A percentile compares a stretch with the other conserved stretches of the same genome.
Conservation (phyloP, 2,329 filamentous ascomycete species). For the Niveomyces coronatus region DNA sequence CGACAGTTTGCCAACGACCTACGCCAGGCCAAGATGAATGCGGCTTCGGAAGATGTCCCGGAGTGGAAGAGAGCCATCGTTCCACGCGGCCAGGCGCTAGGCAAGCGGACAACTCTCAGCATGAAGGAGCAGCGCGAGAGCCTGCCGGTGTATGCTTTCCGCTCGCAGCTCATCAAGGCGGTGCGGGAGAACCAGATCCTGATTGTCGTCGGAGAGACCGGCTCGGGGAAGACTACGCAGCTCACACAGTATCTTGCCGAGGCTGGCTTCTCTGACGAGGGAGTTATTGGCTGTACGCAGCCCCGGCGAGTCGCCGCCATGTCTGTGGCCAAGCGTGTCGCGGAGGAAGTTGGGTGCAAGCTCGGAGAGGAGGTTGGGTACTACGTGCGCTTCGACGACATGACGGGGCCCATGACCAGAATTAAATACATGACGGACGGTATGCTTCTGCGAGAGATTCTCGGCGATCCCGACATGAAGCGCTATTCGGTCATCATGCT, state of each 20-base stretch:
- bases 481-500: conserved; percentile 96
- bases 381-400: conserved; percentile 95
- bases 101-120: conserved; percentile 78
- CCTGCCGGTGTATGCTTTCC: conserved; percentile 81
- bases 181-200: conserved; percentile 80
- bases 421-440: conserved; percentile 99
- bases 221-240: conserved; percentile 95
- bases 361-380: conserved; percentile 92
- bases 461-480: conserved; percentile 80
- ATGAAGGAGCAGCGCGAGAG: conserved; percentile 93
- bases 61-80: conserved; percentile 87
- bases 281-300: conserved; percentile 92
- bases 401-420: conserved; percentile 73
- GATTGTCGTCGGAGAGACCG: conserved; percentile 95
- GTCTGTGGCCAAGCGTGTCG: conserved; percentile 93
- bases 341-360: conserved; percentile 87
- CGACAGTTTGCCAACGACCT: conserved; percentile 84
- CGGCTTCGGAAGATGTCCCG: conserved; percentile 59
- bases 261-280: conserved; percentile 75
- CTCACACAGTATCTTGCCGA: conserved; percentile 92
- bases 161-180: conserved; percentile 77
- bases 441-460: conserved; percentile 91
- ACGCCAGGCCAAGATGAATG: conserved; percentile 52
- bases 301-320: conserved; percentile 95
- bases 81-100: conserved; percentile 68